Percentiles rank a stretch among this genome's conserved stretches.
These are phyloP conservation scores for Viridothelium virens DNA, from an alignment of 495 filamentous ascomycete genomes.

Conservation along the genomic window DNA sequence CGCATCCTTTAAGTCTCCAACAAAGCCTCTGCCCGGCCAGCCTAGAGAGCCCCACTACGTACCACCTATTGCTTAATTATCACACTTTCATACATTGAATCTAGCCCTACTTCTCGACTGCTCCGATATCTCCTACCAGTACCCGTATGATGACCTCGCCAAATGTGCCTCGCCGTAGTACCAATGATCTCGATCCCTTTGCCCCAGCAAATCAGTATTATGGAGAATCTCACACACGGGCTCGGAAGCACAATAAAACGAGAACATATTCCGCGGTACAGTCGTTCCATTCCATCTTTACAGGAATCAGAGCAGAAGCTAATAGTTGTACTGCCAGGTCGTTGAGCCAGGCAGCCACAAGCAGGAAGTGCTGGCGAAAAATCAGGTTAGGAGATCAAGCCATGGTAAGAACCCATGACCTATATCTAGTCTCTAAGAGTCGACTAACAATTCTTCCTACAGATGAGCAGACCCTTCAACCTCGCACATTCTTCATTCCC, in stretches of 20 bases:
- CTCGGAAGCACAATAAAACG: slow-evolving; percentile 32
- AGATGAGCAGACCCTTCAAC: slow-evolving; percentile 46
- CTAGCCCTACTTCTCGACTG: neutral
- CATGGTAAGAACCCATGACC: neutral
- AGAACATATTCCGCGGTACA: slow-evolving; percentile 43
- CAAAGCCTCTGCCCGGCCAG: neutral
- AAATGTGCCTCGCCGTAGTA: slow-evolving; percentile 6
- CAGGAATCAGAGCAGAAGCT: neutral
- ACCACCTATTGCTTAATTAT: slow-evolving; percentile 8
- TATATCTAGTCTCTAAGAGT: neutral
- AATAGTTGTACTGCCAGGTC: neutral
- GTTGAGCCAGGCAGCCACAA: slow-evolving; percentile 12
- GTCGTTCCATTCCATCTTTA: neutral
- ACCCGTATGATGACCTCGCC: slow-evolving; percentile 11
- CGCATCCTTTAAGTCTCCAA: neutral
- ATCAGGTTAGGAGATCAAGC: slow-evolving; percentile 18
- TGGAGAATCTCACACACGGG: slow-evolving; percentile 32
- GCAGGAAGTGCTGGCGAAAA: slow-evolving; percentile 15
- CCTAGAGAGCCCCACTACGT: slow-evolving; percentile 4
- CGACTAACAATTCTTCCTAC: neutral
- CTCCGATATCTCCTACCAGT: neutral
- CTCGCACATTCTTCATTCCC: slow-evolving; percentile 66
- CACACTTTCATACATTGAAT: neutral
- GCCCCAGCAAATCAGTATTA: slow-evolving; percentile 43
- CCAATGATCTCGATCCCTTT: slow-evolving; percentile 37